phyloP scores from a whole-genome alignment of 2,329 filamentous ascomycete genomes.

The Fusarium praegraminearum region DNA sequence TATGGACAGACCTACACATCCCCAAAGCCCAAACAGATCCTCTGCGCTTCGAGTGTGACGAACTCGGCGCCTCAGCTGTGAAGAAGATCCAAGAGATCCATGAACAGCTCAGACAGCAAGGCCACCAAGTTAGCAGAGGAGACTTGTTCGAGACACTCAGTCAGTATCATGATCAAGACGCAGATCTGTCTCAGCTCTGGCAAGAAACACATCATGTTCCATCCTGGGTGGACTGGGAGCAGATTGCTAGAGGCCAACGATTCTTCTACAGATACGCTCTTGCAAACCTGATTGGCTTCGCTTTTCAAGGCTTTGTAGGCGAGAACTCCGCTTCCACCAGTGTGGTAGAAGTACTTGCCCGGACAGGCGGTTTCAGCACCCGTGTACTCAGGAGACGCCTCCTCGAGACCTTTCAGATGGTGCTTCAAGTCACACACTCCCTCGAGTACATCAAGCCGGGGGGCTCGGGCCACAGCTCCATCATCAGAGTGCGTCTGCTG shows the following conservation, averaged over 20 bases:
- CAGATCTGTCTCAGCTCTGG: conserved; percentile 27
- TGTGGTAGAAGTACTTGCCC: conserved; percentile 72
- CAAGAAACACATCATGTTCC: conserved; percentile 68
- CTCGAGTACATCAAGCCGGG: conserved; percentile 70
- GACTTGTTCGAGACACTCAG: conserved; percentile 21
- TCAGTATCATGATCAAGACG: conserved; percentile 1
- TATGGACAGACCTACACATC: conserved; percentile 21
- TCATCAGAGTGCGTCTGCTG: conserved; percentile 73
- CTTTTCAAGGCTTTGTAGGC: conserved; percentile 54
- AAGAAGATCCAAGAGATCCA: conserved; percentile 13
- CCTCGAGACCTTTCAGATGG: conserved; percentile 58
- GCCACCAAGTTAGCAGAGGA: not conserved
- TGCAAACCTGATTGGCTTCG: conserved; percentile 66
- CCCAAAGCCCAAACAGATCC: conserved; percentile 27
- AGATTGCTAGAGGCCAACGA: conserved; percentile 72
- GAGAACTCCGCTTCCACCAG: conserved; percentile 63
- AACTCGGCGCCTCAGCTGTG: conserved; percentile 19
- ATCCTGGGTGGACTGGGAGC: conserved; percentile 75
- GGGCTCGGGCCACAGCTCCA: conserved; percentile 70
- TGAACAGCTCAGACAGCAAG: conserved; percentile 2
- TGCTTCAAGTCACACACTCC: conserved; percentile 70
- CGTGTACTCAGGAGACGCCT: conserved; percentile 69
- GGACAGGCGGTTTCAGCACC: conserved; percentile 75
- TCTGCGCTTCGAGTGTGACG: conserved; percentile 16
- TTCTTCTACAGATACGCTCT: conserved; percentile 74